phyloP scores from a whole-genome alignment of 768 basidiomycete species.

The Tephrocybe rancida region DNA sequence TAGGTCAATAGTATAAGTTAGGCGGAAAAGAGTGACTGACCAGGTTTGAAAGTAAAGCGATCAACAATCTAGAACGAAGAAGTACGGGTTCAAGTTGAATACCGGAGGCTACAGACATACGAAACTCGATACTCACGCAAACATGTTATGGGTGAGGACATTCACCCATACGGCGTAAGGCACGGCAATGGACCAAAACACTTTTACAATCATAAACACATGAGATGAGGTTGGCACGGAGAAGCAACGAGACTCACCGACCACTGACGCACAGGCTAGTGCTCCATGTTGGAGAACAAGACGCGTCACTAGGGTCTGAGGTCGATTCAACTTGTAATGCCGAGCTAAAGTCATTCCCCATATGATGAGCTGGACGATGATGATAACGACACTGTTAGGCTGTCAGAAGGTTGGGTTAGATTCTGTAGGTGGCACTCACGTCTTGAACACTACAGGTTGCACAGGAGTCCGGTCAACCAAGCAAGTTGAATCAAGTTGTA shows the following conservation, averaged over 20 bases:
- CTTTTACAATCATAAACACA: background rate
- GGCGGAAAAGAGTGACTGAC: background rate
- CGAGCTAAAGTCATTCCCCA: constrained; percentile 11
- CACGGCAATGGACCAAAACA: constrained; percentile 5
- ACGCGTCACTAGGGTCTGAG: background rate
- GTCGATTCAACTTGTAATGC: background rate
- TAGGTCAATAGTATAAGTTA: background rate
- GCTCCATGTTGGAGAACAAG: constrained; percentile 11
- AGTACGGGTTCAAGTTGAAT: background rate
- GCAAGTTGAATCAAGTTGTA: constrained; percentile 12
- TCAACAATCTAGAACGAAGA: constrained; percentile 6
- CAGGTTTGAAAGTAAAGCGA: constrained; percentile 11
- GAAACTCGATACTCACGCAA: constrained; percentile 9
- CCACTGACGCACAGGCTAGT: constrained; percentile 4
- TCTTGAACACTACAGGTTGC: constrained; percentile 6
- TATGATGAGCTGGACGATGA: constrained; percentile 5
- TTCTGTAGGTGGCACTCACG: background rate
- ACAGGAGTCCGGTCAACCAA: constrained; percentile 11
- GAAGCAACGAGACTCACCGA: background rate
- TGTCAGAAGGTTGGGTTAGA: background rate
- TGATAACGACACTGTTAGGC: background rate
- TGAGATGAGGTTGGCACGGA: background rate
- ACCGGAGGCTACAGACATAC: background rate
- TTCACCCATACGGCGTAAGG: constrained; percentile 11
- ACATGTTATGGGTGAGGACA: constrained; percentile 10